Base-by-base conservation (phyloP, 2,329 filamentous ascomycete species). In the Clarireedia paspali region DNA sequence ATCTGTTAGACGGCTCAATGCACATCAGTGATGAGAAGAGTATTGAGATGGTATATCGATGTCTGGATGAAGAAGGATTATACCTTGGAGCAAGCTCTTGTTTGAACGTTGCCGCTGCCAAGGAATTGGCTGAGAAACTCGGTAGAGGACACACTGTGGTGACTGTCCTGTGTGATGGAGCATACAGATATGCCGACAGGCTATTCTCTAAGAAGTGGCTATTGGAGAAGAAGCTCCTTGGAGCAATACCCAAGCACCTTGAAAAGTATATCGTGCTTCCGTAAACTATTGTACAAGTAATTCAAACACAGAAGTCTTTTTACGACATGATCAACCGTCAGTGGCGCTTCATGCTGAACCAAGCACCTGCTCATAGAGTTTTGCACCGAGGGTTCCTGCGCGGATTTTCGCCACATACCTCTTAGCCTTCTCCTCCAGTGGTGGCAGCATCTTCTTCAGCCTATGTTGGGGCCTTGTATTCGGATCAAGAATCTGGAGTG, bases 1-100 rank as follows among this genome's bases (percentile, higher is more conserved):
- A 80, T 59, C 77, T 95, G 46, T 68, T 97, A 15, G 94, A 97
- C 73, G 91, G 87, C 57, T 89, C 90, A 38, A 68, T 99, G 66
- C 79, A 85, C 70, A 90, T 99, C 64, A 80, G 83, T 59, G 94
- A 99, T 70, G 91, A 94, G 75, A 91, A 95, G 81, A 95, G 85
- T 67, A 92, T 99, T 64, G 89, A 89, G 73, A 97, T 96, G 94
- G 90, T 99, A 46, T 99, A 97, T 75, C 79, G 92, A 62, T 96
- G 92, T 69, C 77, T 99, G 60, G 91, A 97, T 67, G 91, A 97
- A 73, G 94, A 99, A 71, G 94, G 94, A 2, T 74, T 99, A 51
- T 99, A 99, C 71, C 79, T 99, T 2, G 94, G 94, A 60, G 94
- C 94, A 39, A 96, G 90, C 74, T 95, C 89, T 24, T 88, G 89